Base-by-base conservation (phyloP, 179 eudicot species). In the Carnegiea gigantea region DNA sequence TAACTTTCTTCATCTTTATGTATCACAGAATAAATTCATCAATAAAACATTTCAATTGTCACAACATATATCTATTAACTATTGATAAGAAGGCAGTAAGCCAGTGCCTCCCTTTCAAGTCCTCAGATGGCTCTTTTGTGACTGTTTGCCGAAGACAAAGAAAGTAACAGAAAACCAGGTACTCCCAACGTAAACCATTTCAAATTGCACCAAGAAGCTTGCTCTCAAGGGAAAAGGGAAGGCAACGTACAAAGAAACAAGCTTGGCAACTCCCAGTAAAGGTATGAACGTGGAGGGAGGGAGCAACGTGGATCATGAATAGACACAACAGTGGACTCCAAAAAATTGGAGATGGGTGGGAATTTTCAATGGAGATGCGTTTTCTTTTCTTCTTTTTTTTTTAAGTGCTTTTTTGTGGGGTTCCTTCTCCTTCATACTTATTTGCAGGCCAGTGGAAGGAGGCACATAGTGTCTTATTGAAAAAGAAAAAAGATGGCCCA, bases 401-500 rank as follows among this genome's bases (percentile, higher is more conserved):
- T 3, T 9, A 1, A 3, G 36, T 4, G 71, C 49, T 72, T 65
- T 67, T 75, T 26, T 10, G 38, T 3, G 71, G 40, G 71, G 71
- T 67, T 67, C 18, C 6, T 30, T 28, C 38, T 67, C 71, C 71
- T 67, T 59, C 79, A 43, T 78, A 71, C 23, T 82, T 82, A 85
- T 79, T 82, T 59, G 38, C 67, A 62, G 83, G 81, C 68, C 24
- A 68, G 20, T n/a, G 78, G 67, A 71, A 59, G 78, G 73, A 79
- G 71, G 78, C 75, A 76, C 83, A 82, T 5, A 68, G 82, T 88
- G 86, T 87, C 89, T 91, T 90, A 89, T 89, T 90, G 77, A 79
- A 84, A 23, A 79, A 68, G 46, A 15, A 43, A 81, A 33, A 73
- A n/a, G 68, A 43, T 26, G 84, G 79, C 73, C 73, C 70, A 71